Conservation (phyloP, 2,329 filamentous ascomycete species). For the Septoria petroselini region DNA sequence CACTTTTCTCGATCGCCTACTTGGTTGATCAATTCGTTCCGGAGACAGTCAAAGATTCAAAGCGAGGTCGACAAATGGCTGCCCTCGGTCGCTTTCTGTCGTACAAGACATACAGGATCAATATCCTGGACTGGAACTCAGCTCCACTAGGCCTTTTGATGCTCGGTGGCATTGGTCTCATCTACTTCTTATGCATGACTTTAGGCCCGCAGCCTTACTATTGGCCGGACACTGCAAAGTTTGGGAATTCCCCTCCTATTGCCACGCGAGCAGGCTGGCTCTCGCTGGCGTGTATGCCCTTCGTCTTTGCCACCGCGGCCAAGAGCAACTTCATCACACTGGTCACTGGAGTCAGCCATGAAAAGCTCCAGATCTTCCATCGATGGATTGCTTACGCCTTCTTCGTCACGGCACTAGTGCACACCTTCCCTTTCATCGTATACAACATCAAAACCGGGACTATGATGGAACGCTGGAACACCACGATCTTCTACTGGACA, state of each 20-base stretch:
- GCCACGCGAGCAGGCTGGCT: conserved; percentile 54
- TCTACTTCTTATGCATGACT: conserved; percentile 48
- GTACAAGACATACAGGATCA: conserved; percentile 42
- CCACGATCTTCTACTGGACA: conserved; percentile 53
- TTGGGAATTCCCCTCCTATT: conserved; percentile 53
- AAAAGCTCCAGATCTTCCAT: conserved; percentile 57
- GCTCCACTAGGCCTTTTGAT: conserved; percentile 47
- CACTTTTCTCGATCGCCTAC: conserved; percentile 47
- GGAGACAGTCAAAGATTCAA: conserved; percentile 2
- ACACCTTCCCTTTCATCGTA: conserved; percentile 60
- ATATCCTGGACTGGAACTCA: conserved; percentile 41
- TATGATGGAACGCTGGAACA: conserved; percentile 49
- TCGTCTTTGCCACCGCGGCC: conserved; percentile 42
- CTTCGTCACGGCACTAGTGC: conserved; percentile 55
- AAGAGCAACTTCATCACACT: conserved; percentile 57
- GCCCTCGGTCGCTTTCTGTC: conserved; percentile 42
- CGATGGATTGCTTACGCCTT: conserved; percentile 55
- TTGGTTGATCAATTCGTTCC: conserved; percentile 35
- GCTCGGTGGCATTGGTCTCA: conserved; percentile 41
- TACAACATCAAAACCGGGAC: conserved; percentile 50
- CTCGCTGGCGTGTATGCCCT: conserved; percentile 51
- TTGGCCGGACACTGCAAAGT: conserved; percentile 34
- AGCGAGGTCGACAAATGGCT: conserved; percentile 29
- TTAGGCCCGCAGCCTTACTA: conserved; percentile 51
- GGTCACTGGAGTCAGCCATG: conserved; percentile 55